Base-by-base conservation (phyloP, 352 stramenopile species). In the Thalassiosira ordinaria region DNA sequence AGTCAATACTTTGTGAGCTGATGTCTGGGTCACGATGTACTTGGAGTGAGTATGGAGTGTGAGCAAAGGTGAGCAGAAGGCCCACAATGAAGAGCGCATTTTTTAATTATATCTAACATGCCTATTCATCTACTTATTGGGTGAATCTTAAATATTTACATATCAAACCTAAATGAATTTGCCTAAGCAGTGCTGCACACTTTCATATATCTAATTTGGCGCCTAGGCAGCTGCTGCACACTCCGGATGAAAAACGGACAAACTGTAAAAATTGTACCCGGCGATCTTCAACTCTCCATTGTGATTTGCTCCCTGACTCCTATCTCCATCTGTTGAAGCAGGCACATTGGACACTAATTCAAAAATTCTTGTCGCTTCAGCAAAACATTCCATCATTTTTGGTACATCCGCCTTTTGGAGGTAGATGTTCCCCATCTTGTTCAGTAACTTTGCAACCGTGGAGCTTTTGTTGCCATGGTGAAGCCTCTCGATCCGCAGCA, bases 371-470 rank as follows among this genome's bases (percentile, higher is more conserved):
- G 20, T 65, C 4, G 73, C 73, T 56, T 81, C 73, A 5, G 63
- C 39, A 49, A 70, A 79, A 7, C n/a, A 72, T 47, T 63, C 16
- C 72, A 86, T 86, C 78, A 83, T 75, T n/a, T 65, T 63, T 2
- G 20, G 26, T 0, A 71, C 52, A 31, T 86, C 47, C 14, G 51
- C 73, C 37, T 64, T 70, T 14, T 59, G 52, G 1, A 81, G 56
- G 57, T 77, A 71, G 11, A 81, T 56, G 44, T 81, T 81, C 56
- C 73, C 73, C 27, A 81, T 81, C 53, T 62, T 61, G 73, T 81
- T 81, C 18, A 81, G 56, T 24, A 62, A 24, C 26, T 64, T 24
- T 46, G 73, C 73, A 41, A 77, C 55, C 1, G 9, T 27, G 0
- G 39, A 16, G 44, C 29, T 62, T 22, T 51, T 60, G 18, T 64